These are phyloP conservation scores for Ricinus communis DNA, from an alignment of 345 rosid species.

Conservation along the genomic window DNA sequence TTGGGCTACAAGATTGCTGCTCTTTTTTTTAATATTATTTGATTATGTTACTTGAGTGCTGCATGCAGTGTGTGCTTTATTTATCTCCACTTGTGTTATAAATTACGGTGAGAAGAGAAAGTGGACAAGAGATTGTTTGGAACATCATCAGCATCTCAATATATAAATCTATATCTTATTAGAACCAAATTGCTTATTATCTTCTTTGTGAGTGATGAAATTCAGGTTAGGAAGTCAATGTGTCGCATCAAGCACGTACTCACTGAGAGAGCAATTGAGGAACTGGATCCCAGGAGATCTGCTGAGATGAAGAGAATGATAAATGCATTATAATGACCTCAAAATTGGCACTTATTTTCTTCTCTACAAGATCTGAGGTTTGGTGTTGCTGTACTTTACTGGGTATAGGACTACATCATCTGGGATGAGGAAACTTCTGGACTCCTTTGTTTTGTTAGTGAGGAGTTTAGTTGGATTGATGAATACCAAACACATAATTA, in stretches of 20 bases:
- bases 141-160: no score
- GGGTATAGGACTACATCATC: not conserved
- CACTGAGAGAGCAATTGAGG: constrained; percentile 84
- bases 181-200: constrained; percentile 7
- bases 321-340: constrained; percentile 59
- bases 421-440: not conserved
- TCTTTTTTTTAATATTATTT: not conserved
- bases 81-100: not conserved
- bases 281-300: constrained; percentile 77
- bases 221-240: constrained; percentile 83
- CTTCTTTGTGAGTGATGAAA: constrained; percentile 9
- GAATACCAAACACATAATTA: constrained; percentile 2
- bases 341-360: not conserved
- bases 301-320: constrained; percentile 92
- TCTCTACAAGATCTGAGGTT: not conserved
- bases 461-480: not conserved
- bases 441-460: not conserved
- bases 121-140: not conserved
- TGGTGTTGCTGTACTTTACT: not conserved
- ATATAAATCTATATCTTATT: no score
- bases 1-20: not conserved
- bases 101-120: not conserved
- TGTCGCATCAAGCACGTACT: constrained; percentile 85
- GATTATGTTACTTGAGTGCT: not conserved
- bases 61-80: not conserved